phyloP scores from a whole-genome alignment of 176 grass and related monocot species.

The Aegilops sharonensis region DNA sequence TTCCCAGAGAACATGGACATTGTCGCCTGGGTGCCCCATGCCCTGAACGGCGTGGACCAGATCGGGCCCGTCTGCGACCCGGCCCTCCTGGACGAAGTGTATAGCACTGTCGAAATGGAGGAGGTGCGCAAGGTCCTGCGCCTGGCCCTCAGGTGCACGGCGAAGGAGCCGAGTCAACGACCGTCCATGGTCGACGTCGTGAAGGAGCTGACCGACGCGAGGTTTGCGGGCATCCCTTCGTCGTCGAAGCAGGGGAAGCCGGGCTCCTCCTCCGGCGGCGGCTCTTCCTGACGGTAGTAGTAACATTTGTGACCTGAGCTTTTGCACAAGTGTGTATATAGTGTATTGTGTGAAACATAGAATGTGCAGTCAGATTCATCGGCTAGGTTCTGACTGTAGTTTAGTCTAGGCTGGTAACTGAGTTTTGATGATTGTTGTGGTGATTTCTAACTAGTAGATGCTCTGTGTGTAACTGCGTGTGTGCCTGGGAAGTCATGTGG shows the following conservation, averaged over 20 bases:
- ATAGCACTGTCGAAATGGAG: slow-evolving; percentile 47
- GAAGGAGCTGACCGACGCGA: slow-evolving; percentile 46
- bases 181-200: slow-evolving; percentile 62
- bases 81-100: slow-evolving; percentile 46
- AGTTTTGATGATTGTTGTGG: not conserved
- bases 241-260: slow-evolving; percentile 7
- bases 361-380: not conserved
- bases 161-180: slow-evolving; percentile 34
- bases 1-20: slow-evolving; percentile 52
- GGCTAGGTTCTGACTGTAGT: not conserved
- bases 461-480: no score
- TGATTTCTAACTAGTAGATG: not conserved
- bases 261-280: not conserved
- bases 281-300: not conserved
- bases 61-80: slow-evolving; percentile 53
- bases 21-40: slow-evolving; percentile 48
- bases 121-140: slow-evolving; percentile 47
- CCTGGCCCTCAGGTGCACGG: slow-evolving; percentile 50
- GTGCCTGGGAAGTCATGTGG: no score
- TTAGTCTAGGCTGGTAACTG: not conserved
- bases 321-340: not conserved
- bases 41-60: slow-evolving; percentile 24
- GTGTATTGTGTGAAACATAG: not conserved
- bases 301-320: not conserved
- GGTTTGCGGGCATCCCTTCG: not conserved